These are phyloP conservation scores for Colletotrichum godetiae DNA, from an alignment of 2,329 filamentous ascomycete species.

Conservation along the genomic window DNA sequence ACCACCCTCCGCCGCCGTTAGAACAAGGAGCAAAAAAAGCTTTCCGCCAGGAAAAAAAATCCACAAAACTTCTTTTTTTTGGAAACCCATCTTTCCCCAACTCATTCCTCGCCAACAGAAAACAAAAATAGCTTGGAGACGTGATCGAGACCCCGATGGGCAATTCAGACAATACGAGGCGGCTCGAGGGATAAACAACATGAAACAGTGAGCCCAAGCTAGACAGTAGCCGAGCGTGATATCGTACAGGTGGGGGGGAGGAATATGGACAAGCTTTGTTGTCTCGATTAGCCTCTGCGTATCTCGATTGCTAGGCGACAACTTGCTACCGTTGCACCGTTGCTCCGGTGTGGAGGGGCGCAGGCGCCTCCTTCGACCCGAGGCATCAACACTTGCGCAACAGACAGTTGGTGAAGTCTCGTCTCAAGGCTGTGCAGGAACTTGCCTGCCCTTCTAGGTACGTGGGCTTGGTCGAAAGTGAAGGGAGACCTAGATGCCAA, in stretches of 20 bases:
- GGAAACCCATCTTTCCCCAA: conserved; percentile 34
- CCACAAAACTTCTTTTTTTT: conserved; percentile 31
- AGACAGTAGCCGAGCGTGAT: conserved; percentile 32
- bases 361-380: neutral
- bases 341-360: neutral
- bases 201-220: conserved; percentile 32
- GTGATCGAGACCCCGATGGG: neutral
- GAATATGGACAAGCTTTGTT: conserved; percentile 17
- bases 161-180: neutral
- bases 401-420: conserved; percentile 11
- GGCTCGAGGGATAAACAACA: conserved; percentile 7
- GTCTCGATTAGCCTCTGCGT: conserved; percentile 30
- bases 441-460: conserved; percentile 13
- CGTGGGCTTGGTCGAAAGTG: neutral
- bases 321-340: neutral
- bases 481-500: conserved; percentile 1
- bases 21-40: conserved; percentile 4
- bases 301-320: conserved; percentile 10
- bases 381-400: conserved; percentile 18
- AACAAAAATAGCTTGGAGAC: conserved; percentile 24
- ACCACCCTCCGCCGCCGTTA: conserved; percentile 30
- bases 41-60: conserved; percentile 40
- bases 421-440: conserved; percentile 1
- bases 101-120: conserved; percentile 39
- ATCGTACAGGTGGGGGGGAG: conserved; percentile 29